Evolutionary conservation across 2,329 filamentous ascomycete species (phyloP).

Genomic region (Pezicula radicicola): DNA sequence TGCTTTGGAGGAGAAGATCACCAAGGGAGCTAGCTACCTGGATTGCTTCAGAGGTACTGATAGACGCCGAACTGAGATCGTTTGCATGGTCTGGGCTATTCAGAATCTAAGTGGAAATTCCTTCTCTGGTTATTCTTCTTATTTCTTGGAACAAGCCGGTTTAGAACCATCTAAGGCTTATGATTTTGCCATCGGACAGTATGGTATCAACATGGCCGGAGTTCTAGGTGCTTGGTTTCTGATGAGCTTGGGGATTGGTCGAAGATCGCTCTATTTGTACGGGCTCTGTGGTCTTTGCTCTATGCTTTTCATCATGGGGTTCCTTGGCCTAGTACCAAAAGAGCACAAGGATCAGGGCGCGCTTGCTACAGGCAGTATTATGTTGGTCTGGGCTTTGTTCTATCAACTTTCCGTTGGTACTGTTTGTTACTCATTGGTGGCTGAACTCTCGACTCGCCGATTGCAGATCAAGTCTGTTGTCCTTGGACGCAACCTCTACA

Average conservation of each 20-base stretch:
- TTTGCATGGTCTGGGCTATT: constrained; percentile 59
- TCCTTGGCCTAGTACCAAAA: constrained; percentile 44
- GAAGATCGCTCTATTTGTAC: constrained; percentile 50
- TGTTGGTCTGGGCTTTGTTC: constrained; percentile 77
- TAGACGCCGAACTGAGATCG: constrained; percentile 51
- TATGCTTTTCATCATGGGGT: constrained; percentile 80
- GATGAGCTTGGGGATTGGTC: constrained; percentile 40
- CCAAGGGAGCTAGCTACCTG: constrained; percentile 40
- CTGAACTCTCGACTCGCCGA: constrained; percentile 77
- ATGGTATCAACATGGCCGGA: constrained; percentile 47
- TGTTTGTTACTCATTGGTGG: constrained; percentile 84
- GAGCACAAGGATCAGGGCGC: constrained; percentile 17
- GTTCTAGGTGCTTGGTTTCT: constrained; percentile 53
- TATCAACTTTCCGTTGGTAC: constrained; percentile 89
- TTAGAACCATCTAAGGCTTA: constrained; percentile 46
- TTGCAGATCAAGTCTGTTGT: constrained; percentile 92
- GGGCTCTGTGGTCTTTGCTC: constrained; percentile 39
- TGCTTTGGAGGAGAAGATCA: constrained; percentile 47
- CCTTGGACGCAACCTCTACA: constrained; percentile 68
- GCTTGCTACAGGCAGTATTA: constrained; percentile 50
- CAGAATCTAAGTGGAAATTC: constrained; percentile 64
- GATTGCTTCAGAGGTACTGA: constrained; percentile 50
- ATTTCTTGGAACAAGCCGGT: constrained; percentile 57
- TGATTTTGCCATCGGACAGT: constrained; percentile 50
- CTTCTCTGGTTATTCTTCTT: constrained; percentile 62